A percentile compares a stretch with the other conserved stretches of the same genome.
phyloP scores from a whole-genome alignment of 2,329 filamentous ascomycete species.

The Chaetomiaceae sp. region DNA sequence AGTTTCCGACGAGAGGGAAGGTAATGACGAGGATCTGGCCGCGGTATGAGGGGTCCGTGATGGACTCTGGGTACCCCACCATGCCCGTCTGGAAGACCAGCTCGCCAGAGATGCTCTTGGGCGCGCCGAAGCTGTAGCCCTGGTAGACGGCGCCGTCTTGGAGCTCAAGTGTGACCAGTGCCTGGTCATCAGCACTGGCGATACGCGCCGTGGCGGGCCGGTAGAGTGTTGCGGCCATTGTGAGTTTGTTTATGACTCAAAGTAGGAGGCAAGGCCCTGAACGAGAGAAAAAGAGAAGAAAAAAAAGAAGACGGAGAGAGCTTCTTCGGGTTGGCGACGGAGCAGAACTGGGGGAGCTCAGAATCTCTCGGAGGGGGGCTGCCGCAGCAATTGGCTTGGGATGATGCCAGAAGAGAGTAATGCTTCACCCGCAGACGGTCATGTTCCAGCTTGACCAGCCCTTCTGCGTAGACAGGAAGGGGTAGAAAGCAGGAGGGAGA shows the following conservation, averaged over 20 bases:
- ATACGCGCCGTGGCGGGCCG: slow-evolving; percentile 60
- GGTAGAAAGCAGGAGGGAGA: slow-evolving; percentile 11
- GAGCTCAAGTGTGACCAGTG: slow-evolving; percentile 81
- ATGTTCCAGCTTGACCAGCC: slow-evolving; percentile 20
- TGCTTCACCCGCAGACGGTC: slow-evolving; percentile 22
- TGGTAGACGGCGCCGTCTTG: slow-evolving; percentile 88
- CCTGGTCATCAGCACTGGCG: slow-evolving; percentile 49
- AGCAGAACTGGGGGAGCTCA: slow-evolving; percentile 6
- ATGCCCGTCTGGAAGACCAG: slow-evolving; percentile 99
- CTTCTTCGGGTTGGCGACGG: background rate
- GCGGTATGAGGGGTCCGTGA: slow-evolving; percentile 83
- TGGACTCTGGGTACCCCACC: slow-evolving; percentile 96
- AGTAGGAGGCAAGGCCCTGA: background rate
- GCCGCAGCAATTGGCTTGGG: slow-evolving; percentile 2
- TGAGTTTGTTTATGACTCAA: background rate
- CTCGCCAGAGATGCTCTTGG: slow-evolving; percentile 92
- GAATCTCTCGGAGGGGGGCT: background rate
- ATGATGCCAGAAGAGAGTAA: slow-evolving; percentile 18
- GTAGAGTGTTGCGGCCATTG: slow-evolving; percentile 39
- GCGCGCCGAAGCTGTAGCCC: slow-evolving; percentile 92
- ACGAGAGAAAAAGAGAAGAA: background rate
- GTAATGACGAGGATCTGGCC: slow-evolving; percentile 98
- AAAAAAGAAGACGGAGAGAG: background rate
- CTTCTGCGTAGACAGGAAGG: slow-evolving; percentile 20
- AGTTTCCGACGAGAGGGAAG: slow-evolving; percentile 96